These are phyloP conservation scores for Phytophthora litchii DNA, from an alignment of 352 stramenopile genomes.

Conservation along the genomic window DNA sequence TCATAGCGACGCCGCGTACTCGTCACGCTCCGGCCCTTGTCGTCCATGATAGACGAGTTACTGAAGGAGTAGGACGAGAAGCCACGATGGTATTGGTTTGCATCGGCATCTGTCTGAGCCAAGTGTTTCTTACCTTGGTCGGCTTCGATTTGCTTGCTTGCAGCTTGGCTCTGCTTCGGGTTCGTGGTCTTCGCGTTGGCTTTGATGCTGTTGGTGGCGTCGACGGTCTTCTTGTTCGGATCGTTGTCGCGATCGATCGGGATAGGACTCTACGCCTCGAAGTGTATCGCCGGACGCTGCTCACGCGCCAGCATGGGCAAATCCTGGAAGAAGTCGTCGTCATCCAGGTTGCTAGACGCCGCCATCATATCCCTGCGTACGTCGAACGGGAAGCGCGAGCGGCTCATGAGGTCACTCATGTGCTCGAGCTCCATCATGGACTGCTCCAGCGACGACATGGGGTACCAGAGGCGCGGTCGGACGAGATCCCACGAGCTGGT, in stretches of 20 bases:
- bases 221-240: constrained; percentile 2
- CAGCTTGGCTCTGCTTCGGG: too few relatives aligned
- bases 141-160: too few relatives aligned
- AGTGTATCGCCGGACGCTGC: background rate
- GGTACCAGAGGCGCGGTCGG: constrained; percentile 55
- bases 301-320: constrained; percentile 5
- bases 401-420: constrained; percentile 37
- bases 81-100: background rate
- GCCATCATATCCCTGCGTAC: constrained; percentile 5
- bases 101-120: too few relatives aligned
- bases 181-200: background rate
- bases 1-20: constrained; percentile 40
- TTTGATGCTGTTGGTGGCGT: background rate
- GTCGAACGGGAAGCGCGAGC: constrained; percentile 25
- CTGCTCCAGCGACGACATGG: constrained; percentile 61
- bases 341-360: background rate
- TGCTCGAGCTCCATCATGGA: constrained; percentile 56
- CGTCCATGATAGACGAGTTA: constrained; percentile 30
- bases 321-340: constrained; percentile 22
- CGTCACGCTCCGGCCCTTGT: constrained; percentile 36
- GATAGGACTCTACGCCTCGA: background rate
- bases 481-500: constrained; percentile 56
- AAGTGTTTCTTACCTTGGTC: too few relatives aligned
- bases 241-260: background rate
- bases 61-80: constrained; percentile 54